phyloP scores from a whole-genome alignment of 73 alveolate genomes.

The Urostyla sp. region DNA sequence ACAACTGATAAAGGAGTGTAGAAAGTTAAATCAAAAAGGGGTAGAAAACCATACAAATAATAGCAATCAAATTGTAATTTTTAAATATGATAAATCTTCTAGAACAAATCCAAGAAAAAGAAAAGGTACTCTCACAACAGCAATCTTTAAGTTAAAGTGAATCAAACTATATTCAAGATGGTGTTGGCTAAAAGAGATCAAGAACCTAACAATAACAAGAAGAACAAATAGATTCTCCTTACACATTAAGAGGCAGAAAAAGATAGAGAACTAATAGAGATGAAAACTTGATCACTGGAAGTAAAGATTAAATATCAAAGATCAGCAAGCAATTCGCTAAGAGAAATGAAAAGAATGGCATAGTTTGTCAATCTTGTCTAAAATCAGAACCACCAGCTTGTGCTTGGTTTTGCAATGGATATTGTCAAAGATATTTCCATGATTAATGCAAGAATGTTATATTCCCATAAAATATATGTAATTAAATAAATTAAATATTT shows the following conservation, averaged over 20 bases:
- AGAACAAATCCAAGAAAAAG: no score
- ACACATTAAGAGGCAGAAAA: slow-evolving; percentile 10
- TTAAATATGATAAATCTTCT: no score
- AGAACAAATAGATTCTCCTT: neutral
- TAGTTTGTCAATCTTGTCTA: slow-evolving; percentile 73
- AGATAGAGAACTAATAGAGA: slow-evolving; percentile 16
- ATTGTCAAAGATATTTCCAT: slow-evolving; percentile 85
- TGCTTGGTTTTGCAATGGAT: slow-evolving; percentile 74
- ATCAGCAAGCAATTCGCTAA: slow-evolving; percentile 14
- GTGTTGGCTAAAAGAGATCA: slow-evolving; percentile 50
- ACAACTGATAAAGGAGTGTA: no score
- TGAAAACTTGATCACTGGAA: neutral
- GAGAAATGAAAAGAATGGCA: slow-evolving; percentile 61
- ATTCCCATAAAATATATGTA: neutral
- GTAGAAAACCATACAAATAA: no score
- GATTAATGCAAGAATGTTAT: slow-evolving; percentile 73
- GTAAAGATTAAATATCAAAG: slow-evolving; percentile 15
- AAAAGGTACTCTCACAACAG: no score
- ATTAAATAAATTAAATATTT: neutral
- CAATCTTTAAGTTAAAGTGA: no score
- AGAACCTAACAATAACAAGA: neutral
- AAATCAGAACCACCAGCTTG: slow-evolving; percentile 32
- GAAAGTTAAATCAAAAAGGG: no score
- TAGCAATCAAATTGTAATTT: no score
- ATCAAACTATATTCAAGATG: no score